Evolutionary conservation across 1,284 basidiomycete species (phyloP).

Genomic region (Puccinia horiana): DNA sequence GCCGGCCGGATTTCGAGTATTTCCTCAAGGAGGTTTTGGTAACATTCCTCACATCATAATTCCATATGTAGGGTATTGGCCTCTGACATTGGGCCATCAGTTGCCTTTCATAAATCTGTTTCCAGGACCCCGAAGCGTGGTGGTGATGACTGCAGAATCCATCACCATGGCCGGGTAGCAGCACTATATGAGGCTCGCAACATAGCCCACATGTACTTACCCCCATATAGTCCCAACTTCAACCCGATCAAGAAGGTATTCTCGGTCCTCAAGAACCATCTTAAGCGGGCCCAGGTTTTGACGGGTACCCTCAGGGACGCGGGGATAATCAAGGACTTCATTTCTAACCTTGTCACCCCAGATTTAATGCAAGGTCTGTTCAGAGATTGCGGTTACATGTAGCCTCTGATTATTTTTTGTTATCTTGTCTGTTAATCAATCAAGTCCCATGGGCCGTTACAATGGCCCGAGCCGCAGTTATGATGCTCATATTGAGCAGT

Average conservation of each 20-base stretch:
- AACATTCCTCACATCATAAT: too few species aligned
- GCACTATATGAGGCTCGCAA: neutral
- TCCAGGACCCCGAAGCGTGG: neutral
- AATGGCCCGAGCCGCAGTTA: too few species aligned
- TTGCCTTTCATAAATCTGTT: neutral
- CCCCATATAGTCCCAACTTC: neutral
- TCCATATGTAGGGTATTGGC: too few species aligned
- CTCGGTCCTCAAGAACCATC: neutral
- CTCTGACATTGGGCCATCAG: neutral
- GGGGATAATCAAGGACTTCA: too few species aligned
- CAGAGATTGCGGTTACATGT: too few species aligned
- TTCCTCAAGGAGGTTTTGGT: too few species aligned
- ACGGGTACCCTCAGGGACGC: neutral
- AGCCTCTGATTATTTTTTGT: too few species aligned
- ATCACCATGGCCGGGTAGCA: neutral
- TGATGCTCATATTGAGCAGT: too few species aligned
- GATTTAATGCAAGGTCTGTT: too few species aligned
- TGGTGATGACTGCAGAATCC: neutral
- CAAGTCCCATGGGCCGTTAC: too few species aligned
- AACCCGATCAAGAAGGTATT: neutral
- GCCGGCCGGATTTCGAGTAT: neutral
- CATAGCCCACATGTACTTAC: neutral
- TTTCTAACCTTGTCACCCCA: too few species aligned
- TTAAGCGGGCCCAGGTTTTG: neutral
- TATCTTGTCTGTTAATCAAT: too few species aligned